Conservation (phyloP, 2,329 filamentous ascomycete genomes). For the Paraphaeosphaeria minitans region DNA sequence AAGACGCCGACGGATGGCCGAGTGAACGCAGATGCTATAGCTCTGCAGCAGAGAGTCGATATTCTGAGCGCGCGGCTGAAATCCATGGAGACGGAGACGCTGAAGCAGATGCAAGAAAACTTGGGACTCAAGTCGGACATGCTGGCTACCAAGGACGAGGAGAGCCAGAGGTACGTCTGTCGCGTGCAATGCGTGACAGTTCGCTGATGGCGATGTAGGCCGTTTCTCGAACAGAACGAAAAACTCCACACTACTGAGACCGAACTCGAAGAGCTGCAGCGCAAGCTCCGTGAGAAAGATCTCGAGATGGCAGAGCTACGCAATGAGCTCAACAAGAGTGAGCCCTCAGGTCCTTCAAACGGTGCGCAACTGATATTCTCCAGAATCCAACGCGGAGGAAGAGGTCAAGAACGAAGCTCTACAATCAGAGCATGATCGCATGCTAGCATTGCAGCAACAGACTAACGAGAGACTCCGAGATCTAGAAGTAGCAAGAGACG, state of each 20-base stretch:
- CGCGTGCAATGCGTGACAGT: neutral
- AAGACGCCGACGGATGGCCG: slow-evolving; percentile 26
- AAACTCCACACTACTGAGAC: slow-evolving; percentile 43
- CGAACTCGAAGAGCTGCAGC: slow-evolving; percentile 43
- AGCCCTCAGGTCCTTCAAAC: neutral
- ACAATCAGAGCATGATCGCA: slow-evolving; percentile 43
- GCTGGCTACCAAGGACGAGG: slow-evolving; percentile 42
- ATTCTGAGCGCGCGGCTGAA: slow-evolving; percentile 43
- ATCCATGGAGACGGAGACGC: slow-evolving; percentile 47
- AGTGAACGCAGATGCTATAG: slow-evolving; percentile 41
- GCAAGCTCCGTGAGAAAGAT: slow-evolving; percentile 42
- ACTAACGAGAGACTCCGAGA: slow-evolving; percentile 42
- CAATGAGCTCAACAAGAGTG: slow-evolving; percentile 45
- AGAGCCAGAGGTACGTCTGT: slow-evolving; percentile 34
- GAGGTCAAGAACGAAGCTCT: slow-evolving; percentile 35
- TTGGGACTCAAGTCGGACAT: slow-evolving; percentile 45
- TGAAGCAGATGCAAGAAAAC: slow-evolving; percentile 51
- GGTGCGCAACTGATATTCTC: slow-evolving; percentile 1
- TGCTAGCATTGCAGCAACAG: slow-evolving; percentile 41
- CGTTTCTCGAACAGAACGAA: slow-evolving; percentile 47
- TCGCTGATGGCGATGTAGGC: slow-evolving; percentile 19
- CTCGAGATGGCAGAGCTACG: slow-evolving; percentile 43
- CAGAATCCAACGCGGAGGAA: slow-evolving; percentile 39
- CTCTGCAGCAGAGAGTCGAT: slow-evolving; percentile 49
- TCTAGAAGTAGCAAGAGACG: slow-evolving; percentile 43